A percentile compares a stretch with the other conserved stretches of the same genome.
phyloP scores from a whole-genome alignment of 495 filamentous ascomycete species.

The Xylaria longipes region DNA sequence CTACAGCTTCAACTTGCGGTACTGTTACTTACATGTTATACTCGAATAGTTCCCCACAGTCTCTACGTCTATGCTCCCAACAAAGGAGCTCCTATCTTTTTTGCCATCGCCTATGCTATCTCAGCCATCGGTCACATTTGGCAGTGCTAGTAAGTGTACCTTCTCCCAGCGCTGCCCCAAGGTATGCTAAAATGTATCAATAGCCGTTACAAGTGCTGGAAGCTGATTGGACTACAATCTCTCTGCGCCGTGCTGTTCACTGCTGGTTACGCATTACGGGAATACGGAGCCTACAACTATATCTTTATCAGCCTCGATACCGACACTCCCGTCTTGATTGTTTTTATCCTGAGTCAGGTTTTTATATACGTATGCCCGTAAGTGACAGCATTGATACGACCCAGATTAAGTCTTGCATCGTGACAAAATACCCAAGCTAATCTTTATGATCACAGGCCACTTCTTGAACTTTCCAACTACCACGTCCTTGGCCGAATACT shows the following conservation, averaged over 20 bases:
- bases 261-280: conserved; percentile 40
- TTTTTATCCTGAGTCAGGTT: conserved; percentile 40
- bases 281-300: conserved; percentile 44
- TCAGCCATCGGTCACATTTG: conserved; percentile 40
- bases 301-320: too few relatives aligned
- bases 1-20: not conserved
- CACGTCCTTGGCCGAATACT: conserved; percentile 47
- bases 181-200: not conserved
- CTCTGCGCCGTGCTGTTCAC: conserved; percentile 38
- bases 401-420: not conserved
- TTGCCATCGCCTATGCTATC: conserved; percentile 31
- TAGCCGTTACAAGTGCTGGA: conserved; percentile 41
- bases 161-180: not conserved
- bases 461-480: conserved; percentile 50
- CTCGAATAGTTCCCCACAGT: conserved; percentile 35
- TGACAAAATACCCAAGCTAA: not conserved
- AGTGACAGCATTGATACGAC: conserved; percentile 19
- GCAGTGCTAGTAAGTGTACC: conserved; percentile 40
- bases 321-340: conserved; percentile 26
- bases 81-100: conserved; percentile 41
- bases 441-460: conserved; percentile 32
- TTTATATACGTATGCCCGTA: conserved; percentile 46
- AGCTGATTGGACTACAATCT: conserved; percentile 37
- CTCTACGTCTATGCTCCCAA: conserved; percentile 45
- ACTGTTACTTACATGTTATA: conserved; percentile 11